Base-by-base conservation (phyloP, 2,329 filamentous ascomycete species). In the Escovopsis sp. region DNA sequence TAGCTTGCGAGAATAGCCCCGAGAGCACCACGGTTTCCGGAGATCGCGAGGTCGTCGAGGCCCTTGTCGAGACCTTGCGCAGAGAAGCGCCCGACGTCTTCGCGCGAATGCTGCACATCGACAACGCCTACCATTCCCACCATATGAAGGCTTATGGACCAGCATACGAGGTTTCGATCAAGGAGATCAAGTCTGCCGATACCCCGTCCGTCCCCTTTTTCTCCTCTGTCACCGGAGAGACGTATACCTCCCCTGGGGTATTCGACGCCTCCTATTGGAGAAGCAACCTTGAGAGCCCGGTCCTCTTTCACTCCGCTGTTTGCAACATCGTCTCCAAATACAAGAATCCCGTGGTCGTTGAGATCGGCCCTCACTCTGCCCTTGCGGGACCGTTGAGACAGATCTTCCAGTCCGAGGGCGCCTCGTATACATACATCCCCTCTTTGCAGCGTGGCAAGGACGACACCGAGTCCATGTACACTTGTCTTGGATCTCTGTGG, bases 111-210 rank as follows among this genome's bases (percentile, higher is more conserved):
- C 41, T 45, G 2, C 38, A 45, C 12, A 41, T 45, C 18, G 44
- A 45, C n/a, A 45, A 39, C 1, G 44, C 44, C 1, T 45, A 45
- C 30, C 44, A 45, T n/a, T 43, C 41, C n/a, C 41, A 43, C 23
- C 40, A 45, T 32, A 45, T 45, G 44, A 34, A 38, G 35, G 35
- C 35, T 15, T 37, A 37, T 15, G 35, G 35, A 4, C 18, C 35
- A 9, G 35, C 35, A 8, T 37, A 37, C 18, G 35, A 37, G 18
- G 18, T 37, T 11, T 37, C 35, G 6, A 37, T 37, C 35, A 37
- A 37, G 35, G 35, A 37, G 35, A 37, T 37, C 18, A 37, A 37
- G 35, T 37, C 35, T 11, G 35, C 18, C 9, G 35, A 23, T 15
- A 23, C 18, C 12, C 35, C 15, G 6, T 12, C 15, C 10, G 18